phyloP scores from a whole-genome alignment of 148 eudicot species.

The Amaranthus palmeri region DNA sequence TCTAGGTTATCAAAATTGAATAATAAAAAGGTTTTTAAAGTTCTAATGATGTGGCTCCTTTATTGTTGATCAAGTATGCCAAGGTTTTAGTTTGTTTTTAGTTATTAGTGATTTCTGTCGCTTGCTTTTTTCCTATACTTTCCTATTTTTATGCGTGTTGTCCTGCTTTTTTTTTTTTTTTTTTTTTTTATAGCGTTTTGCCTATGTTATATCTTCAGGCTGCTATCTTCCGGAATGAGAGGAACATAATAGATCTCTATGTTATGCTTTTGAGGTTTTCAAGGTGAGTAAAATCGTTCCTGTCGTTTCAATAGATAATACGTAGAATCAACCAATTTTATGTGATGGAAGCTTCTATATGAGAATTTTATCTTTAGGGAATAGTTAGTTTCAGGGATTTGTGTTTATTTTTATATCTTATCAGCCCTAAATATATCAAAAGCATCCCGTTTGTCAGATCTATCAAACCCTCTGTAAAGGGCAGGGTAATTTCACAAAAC shows the following conservation, averaged over 20 bases:
- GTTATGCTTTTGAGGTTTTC: slow-evolving; percentile 91
- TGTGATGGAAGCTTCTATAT: not conserved
- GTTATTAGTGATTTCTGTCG: not conserved
- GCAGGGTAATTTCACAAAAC: not conserved
- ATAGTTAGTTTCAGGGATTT: not conserved
- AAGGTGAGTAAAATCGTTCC: slow-evolving; percentile 42
- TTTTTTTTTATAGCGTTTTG: not conserved
- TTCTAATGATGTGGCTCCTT: no score
- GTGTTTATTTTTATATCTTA: not conserved
- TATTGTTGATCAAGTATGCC: not conserved
- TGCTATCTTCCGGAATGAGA: slow-evolving; percentile 76
- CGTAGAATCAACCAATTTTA: not conserved
- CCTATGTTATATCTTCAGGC: slow-evolving; percentile 48
- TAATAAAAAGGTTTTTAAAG: no score
- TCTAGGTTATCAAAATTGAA: no score
- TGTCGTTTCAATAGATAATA: not conserved
- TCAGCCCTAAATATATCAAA: not conserved
- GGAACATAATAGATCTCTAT: slow-evolving; percentile 67
- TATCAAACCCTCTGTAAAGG: not conserved
- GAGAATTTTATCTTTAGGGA: no score
- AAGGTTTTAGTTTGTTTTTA: not conserved
- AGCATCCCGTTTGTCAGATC: no score
- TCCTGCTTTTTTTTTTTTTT: not conserved
- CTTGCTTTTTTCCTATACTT: not conserved
- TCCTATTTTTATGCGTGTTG: not conserved